Evolutionary conservation across 108 stramenopile genomes (phyloP), one percentile per base, ranked within the genome.

Genomic region (Cyclotella sp.): DNA sequence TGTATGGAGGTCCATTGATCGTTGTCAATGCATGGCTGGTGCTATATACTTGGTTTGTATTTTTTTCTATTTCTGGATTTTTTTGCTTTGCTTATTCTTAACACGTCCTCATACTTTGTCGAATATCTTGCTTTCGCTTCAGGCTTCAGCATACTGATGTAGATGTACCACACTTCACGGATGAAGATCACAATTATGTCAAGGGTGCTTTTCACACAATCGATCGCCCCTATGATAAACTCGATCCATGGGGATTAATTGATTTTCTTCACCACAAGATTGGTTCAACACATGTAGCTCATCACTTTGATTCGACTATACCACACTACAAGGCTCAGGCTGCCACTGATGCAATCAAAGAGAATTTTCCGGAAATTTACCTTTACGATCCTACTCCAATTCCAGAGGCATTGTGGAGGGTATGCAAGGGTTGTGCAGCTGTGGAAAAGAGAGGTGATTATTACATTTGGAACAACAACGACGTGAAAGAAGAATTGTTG

Each of bases 81-180:
- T 9, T 28, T 14, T 39, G 34, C 47, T 51, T 19, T 58, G 54
- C 28, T 70, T 71, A 18, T 41, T 39, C 13, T 6, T 41, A 13
- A 40, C 44, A n/a, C 58, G 2, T 9, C 9, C 18, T n/a, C 47
- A 9, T n/a, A 7, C 47, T 9, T n/a, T 49, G 15, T 49, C n/a
- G 6, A 34, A 34, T 34, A 49, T 9, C 26, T 58, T 58, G 13
- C 22, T 72, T 11, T 15, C 45, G 12, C 26, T 12, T 46, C 54
- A 89, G 88, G 88, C 90, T 99, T 53, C 98, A 99, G 92, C 98
- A 99, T 84, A 99, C 97, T 6, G 96, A 98, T 77, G 88, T 91
- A 6, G 97, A 96, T 83, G 95, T 99, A 34, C 98, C 98, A 66
- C 98, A 99, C 84, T 98, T 95, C 81, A 77, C 93, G 18, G 85